These are phyloP conservation scores for Chalaropsis ovoidea DNA, from an alignment of 2,329 filamentous ascomycete species.

Conservation along the genomic window DNA sequence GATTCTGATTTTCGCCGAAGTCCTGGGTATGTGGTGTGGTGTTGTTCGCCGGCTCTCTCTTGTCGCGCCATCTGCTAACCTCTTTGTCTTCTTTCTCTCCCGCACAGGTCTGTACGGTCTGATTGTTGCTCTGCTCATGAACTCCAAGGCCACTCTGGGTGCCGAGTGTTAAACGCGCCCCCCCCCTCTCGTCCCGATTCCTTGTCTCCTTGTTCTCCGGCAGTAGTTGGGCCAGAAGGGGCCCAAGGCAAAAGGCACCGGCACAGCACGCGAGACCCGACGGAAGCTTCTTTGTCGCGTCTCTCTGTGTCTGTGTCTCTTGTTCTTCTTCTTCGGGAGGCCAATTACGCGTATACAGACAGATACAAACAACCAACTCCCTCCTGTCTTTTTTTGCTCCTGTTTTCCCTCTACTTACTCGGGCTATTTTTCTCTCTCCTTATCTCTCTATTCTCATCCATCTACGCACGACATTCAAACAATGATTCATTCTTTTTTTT, in stretches of 20 bases:
- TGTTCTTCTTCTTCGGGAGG: neutral
- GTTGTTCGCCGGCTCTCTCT: constrained; percentile 5
- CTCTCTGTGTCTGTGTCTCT: neutral
- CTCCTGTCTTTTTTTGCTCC: neutral
- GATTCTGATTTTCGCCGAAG: constrained; percentile 99
- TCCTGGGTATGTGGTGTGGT: constrained; percentile 61
- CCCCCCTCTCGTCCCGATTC: neutral
- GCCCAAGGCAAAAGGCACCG: neutral
- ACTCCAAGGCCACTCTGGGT: constrained; percentile 72
- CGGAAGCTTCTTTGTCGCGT: neutral
- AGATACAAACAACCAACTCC: no score
- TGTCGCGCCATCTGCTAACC: neutral
- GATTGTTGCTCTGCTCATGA: constrained; percentile 98
- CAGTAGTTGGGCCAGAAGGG: neutral
- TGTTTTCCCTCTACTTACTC: neutral
- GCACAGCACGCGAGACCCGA: neutral
- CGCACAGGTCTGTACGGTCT: constrained; percentile 85
- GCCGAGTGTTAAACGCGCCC: constrained; percentile 46
- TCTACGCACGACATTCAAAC: constrained; percentile 11
- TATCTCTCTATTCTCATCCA: neutral
- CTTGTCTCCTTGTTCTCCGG: neutral
- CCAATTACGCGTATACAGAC: no score
- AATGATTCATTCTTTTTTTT: constrained; percentile 2
- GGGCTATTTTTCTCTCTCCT: neutral
- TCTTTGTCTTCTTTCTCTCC: neutral